Conservation (phyloP, 2,329 filamentous ascomycete genomes). For the Arthrinium phaeospermum region DNA sequence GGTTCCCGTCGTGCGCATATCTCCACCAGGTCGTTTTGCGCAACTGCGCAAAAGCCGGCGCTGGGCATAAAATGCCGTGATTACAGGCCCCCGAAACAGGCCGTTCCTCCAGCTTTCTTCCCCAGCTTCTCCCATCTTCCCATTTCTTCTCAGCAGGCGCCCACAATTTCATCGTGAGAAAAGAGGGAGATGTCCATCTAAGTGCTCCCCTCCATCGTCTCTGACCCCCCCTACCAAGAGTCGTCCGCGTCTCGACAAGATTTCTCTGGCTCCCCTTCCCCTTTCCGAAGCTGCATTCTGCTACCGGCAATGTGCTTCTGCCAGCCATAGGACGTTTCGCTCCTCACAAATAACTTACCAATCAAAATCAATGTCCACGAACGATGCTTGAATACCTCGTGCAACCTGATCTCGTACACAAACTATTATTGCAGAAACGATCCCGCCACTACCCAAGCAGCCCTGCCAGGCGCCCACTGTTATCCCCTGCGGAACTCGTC, state of each 20-base stretch:
- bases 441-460: slow-evolving; percentile 12
- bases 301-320: slow-evolving; percentile 17
- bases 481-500: background rate
- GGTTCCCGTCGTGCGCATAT: slow-evolving; percentile 1
- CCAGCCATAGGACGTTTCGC: slow-evolving; percentile 17
- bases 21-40: slow-evolving; percentile 16
- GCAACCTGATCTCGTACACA: slow-evolving; percentile 16
- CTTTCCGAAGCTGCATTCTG: background rate
- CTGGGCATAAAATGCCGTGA: slow-evolving; percentile 13
- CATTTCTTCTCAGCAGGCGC: background rate
- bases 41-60: slow-evolving; percentile 17
- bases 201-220: background rate
- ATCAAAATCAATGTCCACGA: slow-evolving; percentile 17
- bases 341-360: background rate
- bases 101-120: slow-evolving; percentile 7
- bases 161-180: background rate
- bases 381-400: slow-evolving; percentile 16
- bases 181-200: slow-evolving; percentile 1
- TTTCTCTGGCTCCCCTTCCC: background rate
- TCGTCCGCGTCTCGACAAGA: slow-evolving; percentile 3
- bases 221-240: background rate
- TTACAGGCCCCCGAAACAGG: background rate
- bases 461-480: background rate
- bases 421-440: slow-evolving; percentile 8
- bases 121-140: background rate